Conservation (phyloP, 768 basidiomycete species). For the Leccinum rimulosum region DNA sequence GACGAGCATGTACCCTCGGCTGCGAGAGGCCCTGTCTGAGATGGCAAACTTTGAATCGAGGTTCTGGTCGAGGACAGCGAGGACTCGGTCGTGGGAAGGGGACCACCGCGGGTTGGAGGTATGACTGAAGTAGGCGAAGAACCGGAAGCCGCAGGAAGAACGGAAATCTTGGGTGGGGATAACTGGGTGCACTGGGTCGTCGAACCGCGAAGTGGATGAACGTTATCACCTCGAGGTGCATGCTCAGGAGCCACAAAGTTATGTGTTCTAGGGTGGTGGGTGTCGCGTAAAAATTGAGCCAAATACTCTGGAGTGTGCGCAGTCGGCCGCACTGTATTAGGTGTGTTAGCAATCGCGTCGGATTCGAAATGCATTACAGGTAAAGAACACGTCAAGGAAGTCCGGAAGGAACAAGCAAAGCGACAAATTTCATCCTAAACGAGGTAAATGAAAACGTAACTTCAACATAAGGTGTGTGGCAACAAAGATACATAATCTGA, state of each 20-base stretch:
- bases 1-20: not conserved
- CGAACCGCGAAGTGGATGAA: not conserved
- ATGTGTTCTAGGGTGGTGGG: not conserved
- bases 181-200: not conserved
- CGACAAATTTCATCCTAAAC: not conserved
- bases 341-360: conserved; percentile 3
- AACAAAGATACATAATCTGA: too few species aligned
- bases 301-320: conserved; percentile 3
- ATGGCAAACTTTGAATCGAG: not conserved
- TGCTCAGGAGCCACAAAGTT: not conserved
- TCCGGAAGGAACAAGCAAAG: not conserved
- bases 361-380: not conserved
- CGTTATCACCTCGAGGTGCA: not conserved
- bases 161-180: not conserved
- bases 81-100: not conserved
- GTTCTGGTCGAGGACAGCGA: not conserved
- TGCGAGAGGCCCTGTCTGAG: not conserved
- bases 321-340: conserved; percentile 6
- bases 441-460: not conserved
- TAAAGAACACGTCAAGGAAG: not conserved
- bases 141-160: not conserved
- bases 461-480: not conserved
- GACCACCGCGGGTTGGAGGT: not conserved
- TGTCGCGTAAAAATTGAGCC: not conserved
- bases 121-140: not conserved